These are phyloP conservation scores for Pyrenochaeta sp. DNA, from an alignment of 2,329 filamentous ascomycete genomes.

Conservation along the genomic window DNA sequence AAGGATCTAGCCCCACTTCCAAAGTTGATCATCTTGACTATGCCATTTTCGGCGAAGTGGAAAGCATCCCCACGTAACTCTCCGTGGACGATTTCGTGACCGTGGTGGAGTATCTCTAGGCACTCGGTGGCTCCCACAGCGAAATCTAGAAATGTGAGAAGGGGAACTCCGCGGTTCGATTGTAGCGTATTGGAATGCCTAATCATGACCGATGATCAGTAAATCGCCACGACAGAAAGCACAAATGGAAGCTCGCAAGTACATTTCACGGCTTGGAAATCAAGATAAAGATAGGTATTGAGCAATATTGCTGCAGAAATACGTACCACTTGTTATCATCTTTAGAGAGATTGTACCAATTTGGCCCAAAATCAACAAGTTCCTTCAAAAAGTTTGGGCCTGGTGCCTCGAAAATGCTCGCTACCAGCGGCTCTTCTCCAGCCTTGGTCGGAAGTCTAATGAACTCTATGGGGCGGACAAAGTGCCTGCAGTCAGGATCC, in stretches of 20 bases:
- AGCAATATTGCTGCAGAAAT: neutral
- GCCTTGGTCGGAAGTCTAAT: constrained; percentile 72
- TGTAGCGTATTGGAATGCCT: constrained; percentile 17
- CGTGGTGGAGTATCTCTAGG: constrained; percentile 89
- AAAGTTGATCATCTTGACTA: constrained; percentile 82
- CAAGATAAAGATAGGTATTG: neutral
- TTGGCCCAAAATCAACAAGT: constrained; percentile 78
- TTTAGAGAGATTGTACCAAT: constrained; percentile 46
- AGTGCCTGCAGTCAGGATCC: constrained; percentile 77
- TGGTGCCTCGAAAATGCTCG: constrained; percentile 81
- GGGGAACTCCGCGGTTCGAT: constrained; percentile 66
- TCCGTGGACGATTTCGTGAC: constrained; percentile 84
- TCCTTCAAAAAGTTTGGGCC: constrained; percentile 76
- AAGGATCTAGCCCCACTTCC: constrained; percentile 88
- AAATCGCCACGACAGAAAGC: too few species aligned
- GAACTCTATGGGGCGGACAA: constrained; percentile 81
- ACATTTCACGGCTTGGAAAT: too few species aligned
- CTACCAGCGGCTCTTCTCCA: constrained; percentile 76
- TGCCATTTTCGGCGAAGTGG: constrained; percentile 78
- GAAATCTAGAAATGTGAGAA: constrained; percentile 85
- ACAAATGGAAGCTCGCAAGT: too few species aligned
- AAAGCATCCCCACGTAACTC: constrained; percentile 92
- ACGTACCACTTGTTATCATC: constrained; percentile 17
- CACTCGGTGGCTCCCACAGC: constrained; percentile 88
- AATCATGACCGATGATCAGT: neutral